Evolutionary conservation across 352 stramenopile genomes (phyloP).

Genomic region (Globisporangium acanthophoron): DNA sequence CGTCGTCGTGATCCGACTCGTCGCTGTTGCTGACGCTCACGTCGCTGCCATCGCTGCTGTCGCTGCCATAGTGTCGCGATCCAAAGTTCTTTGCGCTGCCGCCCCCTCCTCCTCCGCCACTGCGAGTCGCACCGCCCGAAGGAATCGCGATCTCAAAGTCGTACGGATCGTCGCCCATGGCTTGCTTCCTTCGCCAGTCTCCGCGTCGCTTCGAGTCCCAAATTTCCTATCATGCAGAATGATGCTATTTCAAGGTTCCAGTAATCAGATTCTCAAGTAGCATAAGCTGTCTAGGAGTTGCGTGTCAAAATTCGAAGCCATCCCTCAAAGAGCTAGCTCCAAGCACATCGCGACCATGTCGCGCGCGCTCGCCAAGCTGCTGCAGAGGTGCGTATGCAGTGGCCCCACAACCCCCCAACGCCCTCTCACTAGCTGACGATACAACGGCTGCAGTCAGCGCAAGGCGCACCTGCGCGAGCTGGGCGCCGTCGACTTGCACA

Average conservation of each 20-base stretch:
- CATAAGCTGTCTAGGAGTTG: conserved; percentile 3
- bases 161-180: conserved; percentile 22
- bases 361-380: conserved; percentile 19
- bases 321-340: neutral
- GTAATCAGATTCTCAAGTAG: conserved; percentile 2
- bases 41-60: neutral
- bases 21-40: conserved; percentile 9
- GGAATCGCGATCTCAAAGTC: conserved; percentile 25
- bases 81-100: neutral
- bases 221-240: neutral
- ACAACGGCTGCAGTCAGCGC: conserved; percentile 15
- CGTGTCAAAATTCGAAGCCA: neutral
- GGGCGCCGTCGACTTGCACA: conserved; percentile 50
- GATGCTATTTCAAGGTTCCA: neutral
- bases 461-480: conserved; percentile 32
- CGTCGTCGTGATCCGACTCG: neutral
- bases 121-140: neutral
- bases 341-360: conserved; percentile 12
- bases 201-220: neutral
- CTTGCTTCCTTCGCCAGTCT: neutral
- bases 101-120: neutral
- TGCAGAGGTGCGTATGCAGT: conserved; percentile 9
- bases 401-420: no score
- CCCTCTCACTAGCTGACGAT: neutral
- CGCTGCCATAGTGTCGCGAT: neutral